Evolutionary conservation across 164 flowering plant species (phyloP), one percentile per base, ranked within the genome.

Genomic region (Umbellularia californica): DNA sequence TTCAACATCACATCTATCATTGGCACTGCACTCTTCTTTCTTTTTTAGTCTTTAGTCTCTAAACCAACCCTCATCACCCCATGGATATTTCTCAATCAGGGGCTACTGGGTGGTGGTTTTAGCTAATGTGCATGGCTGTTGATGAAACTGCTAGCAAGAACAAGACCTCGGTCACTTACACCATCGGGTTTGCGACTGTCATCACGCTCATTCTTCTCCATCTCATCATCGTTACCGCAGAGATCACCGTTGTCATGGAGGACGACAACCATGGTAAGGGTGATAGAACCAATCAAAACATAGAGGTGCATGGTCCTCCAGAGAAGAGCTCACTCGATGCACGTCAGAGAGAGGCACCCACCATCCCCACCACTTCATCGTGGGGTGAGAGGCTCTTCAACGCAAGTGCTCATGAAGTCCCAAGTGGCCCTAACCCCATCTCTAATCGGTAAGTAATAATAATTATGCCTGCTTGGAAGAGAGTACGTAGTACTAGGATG

Each of bases 381-480:
- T 14, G 20, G 35, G 58, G 55, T 14, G 76, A 28, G 50, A 65
- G 60, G 41, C 24, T 66, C 77, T 87, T 85, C 72, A 88, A 87
- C 73, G 89, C 82, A 17, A 79, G 80, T 25, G 88, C 78, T 2
- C 97, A 90, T 79, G 97, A 92, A 76, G 97, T 92, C 66, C 97
- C 94, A 0, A 90, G 97, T 72, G 97, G 97, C 25, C 94, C 94
- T 63, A 92, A 92, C 77, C 97, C 97, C 58, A 89, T 92, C 73
- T 86, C 94, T 13, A 78, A 78, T 51, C 62, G 80, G 80, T 78
- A 66, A 76, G 66, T 1, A 23, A 23, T 60, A 2, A 23, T 1
- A 55, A 55, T 41, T 41, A 55, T 3, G 0, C 0, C 15, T 55
- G 13, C 15, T 55, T 13, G 4, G 60, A 14, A 17, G 20, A 13